phyloP scores from a whole-genome alignment of 78 protist genomes.

The Cavenderia fasciculata region DNA sequence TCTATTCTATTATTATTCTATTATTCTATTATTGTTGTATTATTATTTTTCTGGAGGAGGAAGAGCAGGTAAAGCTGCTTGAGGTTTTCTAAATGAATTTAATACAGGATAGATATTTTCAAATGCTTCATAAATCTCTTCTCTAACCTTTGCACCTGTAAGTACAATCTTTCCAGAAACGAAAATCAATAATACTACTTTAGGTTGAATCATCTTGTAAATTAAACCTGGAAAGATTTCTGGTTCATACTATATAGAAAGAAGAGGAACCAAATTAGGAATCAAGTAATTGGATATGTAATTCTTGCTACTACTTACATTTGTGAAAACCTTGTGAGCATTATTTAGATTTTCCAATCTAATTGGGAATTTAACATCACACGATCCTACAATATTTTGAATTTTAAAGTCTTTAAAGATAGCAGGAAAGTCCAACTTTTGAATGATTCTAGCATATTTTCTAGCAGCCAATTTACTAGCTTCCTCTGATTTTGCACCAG shows the following conservation, averaged over 20 bases:
- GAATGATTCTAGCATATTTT: constrained; percentile 95
- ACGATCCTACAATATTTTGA: constrained; percentile 96
- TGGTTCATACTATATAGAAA: constrained; percentile 93
- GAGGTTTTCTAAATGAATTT: constrained; percentile 70
- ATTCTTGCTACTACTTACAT: background rate
- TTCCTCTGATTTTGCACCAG: constrained; percentile 95
- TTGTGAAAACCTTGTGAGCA: constrained; percentile 78
- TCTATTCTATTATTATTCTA: too few relatives aligned
- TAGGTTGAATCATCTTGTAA: constrained; percentile 93
- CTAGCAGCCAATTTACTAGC: constrained; percentile 90
- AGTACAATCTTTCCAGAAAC: constrained; percentile 98
- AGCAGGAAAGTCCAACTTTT: constrained; percentile 83
- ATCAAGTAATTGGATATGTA: background rate
- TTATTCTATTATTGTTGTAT: too few relatives aligned
- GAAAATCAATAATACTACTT: constrained; percentile 94
- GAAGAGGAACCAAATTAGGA: background rate
- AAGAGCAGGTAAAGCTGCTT: constrained; percentile 10
- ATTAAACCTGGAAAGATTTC: constrained; percentile 98
- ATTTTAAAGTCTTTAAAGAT: constrained; percentile 89
- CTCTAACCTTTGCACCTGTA: constrained; percentile 95
- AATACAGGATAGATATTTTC: constrained; percentile 90
- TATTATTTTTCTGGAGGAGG: too few relatives aligned
- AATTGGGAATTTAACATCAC: constrained; percentile 96
- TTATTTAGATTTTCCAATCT: constrained; percentile 88
- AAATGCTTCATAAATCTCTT: constrained; percentile 85